A percentile compares a stretch with the other conserved stretches of the same genome.
Conservation (phyloP, 345 rosid genomes). For the Eucalyptus sp. region DNA sequence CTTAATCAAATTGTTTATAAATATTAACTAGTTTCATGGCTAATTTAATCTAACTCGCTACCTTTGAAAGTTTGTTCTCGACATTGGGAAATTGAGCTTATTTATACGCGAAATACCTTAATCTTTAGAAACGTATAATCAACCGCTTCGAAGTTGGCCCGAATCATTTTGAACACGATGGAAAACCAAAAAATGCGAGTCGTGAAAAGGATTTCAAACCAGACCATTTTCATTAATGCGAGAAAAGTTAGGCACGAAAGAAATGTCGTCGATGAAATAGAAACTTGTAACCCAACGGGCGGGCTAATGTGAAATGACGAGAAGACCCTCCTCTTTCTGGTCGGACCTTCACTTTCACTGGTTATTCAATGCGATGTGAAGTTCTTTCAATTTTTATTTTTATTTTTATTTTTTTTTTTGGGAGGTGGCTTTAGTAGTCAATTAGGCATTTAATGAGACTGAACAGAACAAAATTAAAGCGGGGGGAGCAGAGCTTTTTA, state of each 20-base stretch:
- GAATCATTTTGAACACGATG: not conserved
- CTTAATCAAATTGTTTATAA: rapidly evolving
- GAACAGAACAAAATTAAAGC: conserved; percentile 16
- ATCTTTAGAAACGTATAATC: not conserved
- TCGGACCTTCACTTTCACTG: not conserved
- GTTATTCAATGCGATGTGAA: not conserved
- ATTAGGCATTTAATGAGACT: conserved; percentile 9
- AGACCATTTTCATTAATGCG: not conserved
- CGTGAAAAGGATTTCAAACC: not conserved
- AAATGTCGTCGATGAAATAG: not conserved
- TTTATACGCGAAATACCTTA: rapidly evolving
- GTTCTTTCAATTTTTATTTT: not conserved
- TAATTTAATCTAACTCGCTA: rapidly evolving
- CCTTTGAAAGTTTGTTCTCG: rapidly evolving
- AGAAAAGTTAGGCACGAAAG: not conserved
- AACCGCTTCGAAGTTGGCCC: not conserved
- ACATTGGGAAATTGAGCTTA: not conserved
- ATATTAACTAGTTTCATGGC: not conserved
- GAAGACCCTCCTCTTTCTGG: not conserved
- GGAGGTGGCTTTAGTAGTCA: not conserved
- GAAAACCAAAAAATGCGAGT: not conserved
- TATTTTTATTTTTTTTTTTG: not conserved
- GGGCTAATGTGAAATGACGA: not conserved
- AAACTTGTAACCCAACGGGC: not conserved
- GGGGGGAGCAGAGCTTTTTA: conserved; percentile 31